Evolutionary conservation across 2,329 filamentous ascomycete genomes (phyloP).

Genomic region (Amesomyces nigricolor): DNA sequence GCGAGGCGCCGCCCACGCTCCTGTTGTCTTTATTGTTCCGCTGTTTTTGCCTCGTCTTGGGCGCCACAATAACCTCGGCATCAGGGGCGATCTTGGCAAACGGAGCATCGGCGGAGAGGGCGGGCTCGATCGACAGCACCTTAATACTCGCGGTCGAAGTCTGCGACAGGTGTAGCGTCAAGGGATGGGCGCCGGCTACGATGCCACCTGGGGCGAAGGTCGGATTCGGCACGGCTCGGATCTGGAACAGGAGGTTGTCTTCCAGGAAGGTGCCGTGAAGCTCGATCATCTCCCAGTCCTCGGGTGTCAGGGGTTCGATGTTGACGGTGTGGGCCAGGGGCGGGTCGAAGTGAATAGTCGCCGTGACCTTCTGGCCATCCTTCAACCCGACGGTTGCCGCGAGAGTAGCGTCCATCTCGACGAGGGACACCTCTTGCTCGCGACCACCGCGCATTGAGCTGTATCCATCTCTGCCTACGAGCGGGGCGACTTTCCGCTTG

Average conservation of each 20-base stretch:
- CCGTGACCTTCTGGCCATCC: constrained; percentile 74
- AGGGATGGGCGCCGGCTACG: constrained; percentile 60
- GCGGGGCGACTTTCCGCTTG: constrained; percentile 69
- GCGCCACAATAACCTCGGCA: constrained; percentile 94
- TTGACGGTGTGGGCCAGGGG: constrained; percentile 89
- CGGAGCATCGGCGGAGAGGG: constrained; percentile 58
- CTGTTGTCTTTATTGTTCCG: constrained; percentile 66
- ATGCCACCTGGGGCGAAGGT: constrained; percentile 51
- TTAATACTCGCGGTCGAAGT: constrained; percentile 92
- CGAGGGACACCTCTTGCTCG: constrained; percentile 69
- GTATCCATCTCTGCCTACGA: constrained; percentile 68
- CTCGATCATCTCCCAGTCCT: constrained; percentile 99
- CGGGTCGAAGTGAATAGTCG: constrained; percentile 77
- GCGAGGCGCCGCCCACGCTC: constrained; percentile 74
- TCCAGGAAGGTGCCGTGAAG: constrained; percentile 94
- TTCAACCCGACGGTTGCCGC: constrained; percentile 68
- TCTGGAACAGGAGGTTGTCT: constrained; percentile 86
- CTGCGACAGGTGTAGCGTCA: constrained; percentile 89
- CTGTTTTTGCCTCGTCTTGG: constrained; percentile 74
- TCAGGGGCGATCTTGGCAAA: constrained; percentile 93
- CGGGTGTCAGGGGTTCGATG: constrained; percentile 89
- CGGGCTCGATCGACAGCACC: constrained; percentile 75
- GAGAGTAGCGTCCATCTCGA: constrained; percentile 85
- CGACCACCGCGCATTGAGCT: constrained; percentile 52
- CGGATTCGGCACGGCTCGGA: constrained; percentile 88